Base-by-base conservation (phyloP, 768 basidiomycete genomes). In the Collybia sordida region DNA sequence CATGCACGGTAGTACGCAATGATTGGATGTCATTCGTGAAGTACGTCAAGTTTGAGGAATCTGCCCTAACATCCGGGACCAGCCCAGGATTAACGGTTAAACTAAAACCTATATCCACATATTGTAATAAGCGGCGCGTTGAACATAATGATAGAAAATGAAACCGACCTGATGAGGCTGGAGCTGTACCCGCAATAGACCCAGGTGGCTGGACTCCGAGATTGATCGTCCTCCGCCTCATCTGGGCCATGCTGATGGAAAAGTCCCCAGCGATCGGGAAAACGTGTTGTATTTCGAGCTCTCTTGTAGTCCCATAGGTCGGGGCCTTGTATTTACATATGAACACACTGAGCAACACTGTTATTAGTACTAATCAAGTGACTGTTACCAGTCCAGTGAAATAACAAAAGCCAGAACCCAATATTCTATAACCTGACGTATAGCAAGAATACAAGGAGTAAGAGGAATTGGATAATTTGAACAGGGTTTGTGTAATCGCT, bases 181-280 rank as follows among this genome's bases (percentile, higher is more conserved):
- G 38, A 38, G 53, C 54, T 65, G 18, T 58, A 82, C 82, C 78
- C 59, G 76, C 63, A 4, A 56, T 56, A 3, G 71, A 46, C 42
- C 59, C 62, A 2, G 61, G 41, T 40, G 59, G 42, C 24, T 45
- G 34, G 18, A 59, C 45, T 34, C 59, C 59, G 6, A 72, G 55
- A 46, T 79, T 72, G 15, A 72, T 49, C 0, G 74, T 72, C 35
- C 56, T 58, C 11, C 69, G 68, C 23, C 67, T 71, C 35, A 76
- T 70, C 59, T 88, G 86, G 1, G 82, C 75, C 66, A 87, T 80
- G 7, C 70, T 63, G 34, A 88, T 72, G 4, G 73, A 66, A 57
- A 87, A 81, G 27, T 71, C 65, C 8, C 72, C 74, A 45, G 78
- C 74, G 25, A 90, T 78, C 3, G 85, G 84, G n/a, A 80, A 74